A percentile compares a stretch with the other conserved stretches of the same genome.
Conservation (phyloP, 495 filamentous ascomycete genomes). For the Cairneyella variabilis region DNA sequence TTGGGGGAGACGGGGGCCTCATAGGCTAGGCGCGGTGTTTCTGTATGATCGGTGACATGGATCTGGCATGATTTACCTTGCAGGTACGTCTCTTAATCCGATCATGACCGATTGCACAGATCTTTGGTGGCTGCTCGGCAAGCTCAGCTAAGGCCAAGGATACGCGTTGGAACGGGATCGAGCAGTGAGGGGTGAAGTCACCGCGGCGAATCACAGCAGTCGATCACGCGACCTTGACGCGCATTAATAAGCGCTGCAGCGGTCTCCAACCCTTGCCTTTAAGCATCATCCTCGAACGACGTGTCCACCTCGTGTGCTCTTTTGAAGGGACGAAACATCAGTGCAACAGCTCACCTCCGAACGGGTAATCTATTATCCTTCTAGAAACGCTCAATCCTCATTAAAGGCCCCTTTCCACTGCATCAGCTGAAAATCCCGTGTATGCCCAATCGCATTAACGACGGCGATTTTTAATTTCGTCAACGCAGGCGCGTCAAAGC, state of each 20-base stretch:
- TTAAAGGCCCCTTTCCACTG: no score
- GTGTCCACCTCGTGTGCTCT: no score
- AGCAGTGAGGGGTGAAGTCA: neutral
- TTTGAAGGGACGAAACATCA: no score
- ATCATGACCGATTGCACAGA: neutral
- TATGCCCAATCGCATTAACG: no score
- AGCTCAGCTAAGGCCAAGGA: neutral
- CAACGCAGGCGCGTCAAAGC: no score
- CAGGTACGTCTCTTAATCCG: conserved; percentile 10
- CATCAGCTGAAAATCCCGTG: no score
- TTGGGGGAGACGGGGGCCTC: neutral
- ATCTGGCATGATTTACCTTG: conserved; percentile 16
- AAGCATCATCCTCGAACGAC: no score
- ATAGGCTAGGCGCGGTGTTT: neutral
- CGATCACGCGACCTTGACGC: neutral
- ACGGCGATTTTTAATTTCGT: no score
- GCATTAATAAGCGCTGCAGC: neutral
- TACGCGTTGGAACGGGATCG: neutral
- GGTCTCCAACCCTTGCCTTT: no score
- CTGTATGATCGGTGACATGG: conserved; percentile 9
- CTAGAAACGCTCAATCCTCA: no score
- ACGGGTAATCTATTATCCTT: no score
- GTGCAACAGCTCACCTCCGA: no score
- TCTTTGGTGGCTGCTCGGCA: conserved; percentile 1
- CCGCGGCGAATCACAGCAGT: neutral